phyloP scores from a whole-genome alignment of 768 basidiomycete species.

The Russula vinacea region DNA sequence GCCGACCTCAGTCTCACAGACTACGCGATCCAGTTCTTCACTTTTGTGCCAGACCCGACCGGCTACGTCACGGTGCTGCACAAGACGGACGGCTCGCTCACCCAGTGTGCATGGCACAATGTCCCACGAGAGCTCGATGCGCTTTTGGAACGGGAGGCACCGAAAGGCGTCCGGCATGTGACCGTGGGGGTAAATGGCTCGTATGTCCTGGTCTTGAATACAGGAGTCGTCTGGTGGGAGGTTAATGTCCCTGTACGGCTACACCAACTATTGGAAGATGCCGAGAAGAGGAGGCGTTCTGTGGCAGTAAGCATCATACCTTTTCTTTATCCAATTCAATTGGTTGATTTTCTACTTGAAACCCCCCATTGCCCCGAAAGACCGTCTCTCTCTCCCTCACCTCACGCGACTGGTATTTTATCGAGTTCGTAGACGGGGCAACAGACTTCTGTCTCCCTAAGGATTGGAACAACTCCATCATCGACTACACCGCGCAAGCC shows the following conservation, averaged over 20 bases:
- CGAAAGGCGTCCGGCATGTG: conserved; percentile 19
- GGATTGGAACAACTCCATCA: conserved; percentile 5
- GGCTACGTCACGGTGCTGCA: conserved; percentile 19
- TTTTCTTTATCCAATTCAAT: background rate
- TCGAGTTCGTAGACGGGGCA: conserved; percentile 17
- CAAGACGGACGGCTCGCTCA: conserved; percentile 7
- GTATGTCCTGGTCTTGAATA: conserved; percentile 17
- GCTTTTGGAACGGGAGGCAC: conserved; percentile 10
- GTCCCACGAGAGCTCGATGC: conserved; percentile 1
- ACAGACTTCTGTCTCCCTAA: conserved; percentile 1
- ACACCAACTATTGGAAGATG: conserved; percentile 5
- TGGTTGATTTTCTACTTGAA: background rate
- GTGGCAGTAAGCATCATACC: background rate
- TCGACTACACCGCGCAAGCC: background rate
- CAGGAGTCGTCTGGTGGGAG: conserved; percentile 15
- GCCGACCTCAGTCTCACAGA: conserved; percentile 6
- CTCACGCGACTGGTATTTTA: conserved; percentile 10
- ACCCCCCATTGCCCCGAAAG: background rate
- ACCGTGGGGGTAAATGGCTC: conserved; percentile 13
- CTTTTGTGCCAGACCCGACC: conserved; percentile 14
- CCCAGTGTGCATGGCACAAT: conserved; percentile 18
- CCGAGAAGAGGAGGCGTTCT: background rate
- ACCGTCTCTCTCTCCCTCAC: conserved; percentile 19
- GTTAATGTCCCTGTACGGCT: background rate
- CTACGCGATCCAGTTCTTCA: conserved; percentile 18